Percentiles rank a stretch among this genome's conserved stretches.
Evolutionary conservation across 1,284 basidiomycete species (phyloP).

Genomic region (Mycosarcoma mackinlayi): DNA sequence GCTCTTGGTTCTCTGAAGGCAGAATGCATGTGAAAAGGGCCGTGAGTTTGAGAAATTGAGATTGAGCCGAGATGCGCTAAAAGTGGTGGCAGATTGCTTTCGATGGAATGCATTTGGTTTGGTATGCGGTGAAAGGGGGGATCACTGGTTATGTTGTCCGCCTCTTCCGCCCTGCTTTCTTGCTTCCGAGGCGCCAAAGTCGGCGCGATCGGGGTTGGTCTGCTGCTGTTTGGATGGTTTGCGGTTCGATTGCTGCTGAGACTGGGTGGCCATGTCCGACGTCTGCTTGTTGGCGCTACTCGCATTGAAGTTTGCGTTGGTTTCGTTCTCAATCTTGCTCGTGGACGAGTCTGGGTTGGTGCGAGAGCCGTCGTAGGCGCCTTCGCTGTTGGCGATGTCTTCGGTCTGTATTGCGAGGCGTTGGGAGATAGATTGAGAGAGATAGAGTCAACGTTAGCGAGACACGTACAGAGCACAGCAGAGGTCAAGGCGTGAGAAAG

Average conservation of each 20-base stretch:
- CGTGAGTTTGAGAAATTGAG: no score
- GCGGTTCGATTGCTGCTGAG: conserved; percentile 3
- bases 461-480: neutral
- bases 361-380: conserved; percentile 29
- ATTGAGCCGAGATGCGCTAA: no score
- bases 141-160: no score
- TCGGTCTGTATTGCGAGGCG: conserved; percentile 24
- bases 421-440: neutral
- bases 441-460: neutral
- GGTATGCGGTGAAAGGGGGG: no score
- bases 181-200: conserved; percentile 30
- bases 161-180: conserved; percentile 28
- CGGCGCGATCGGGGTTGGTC: neutral
- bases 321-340: conserved; percentile 24
- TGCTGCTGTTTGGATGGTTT: conserved; percentile 24
- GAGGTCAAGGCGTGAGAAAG: neutral
- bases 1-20: no score
- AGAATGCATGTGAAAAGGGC: no score
- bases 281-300: conserved; percentile 14
- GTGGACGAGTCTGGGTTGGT: conserved; percentile 18
- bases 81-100: no score
- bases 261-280: conserved; percentile 17
- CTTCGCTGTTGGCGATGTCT: conserved; percentile 32
- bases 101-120: no score
- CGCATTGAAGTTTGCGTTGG: conserved; percentile 15